Percentiles rank a stretch among this genome's conserved stretches.
These are phyloP conservation scores for Aspergillus hiratsukae DNA, from an alignment of 2,329 filamentous ascomycete genomes.

Conservation along the genomic window DNA sequence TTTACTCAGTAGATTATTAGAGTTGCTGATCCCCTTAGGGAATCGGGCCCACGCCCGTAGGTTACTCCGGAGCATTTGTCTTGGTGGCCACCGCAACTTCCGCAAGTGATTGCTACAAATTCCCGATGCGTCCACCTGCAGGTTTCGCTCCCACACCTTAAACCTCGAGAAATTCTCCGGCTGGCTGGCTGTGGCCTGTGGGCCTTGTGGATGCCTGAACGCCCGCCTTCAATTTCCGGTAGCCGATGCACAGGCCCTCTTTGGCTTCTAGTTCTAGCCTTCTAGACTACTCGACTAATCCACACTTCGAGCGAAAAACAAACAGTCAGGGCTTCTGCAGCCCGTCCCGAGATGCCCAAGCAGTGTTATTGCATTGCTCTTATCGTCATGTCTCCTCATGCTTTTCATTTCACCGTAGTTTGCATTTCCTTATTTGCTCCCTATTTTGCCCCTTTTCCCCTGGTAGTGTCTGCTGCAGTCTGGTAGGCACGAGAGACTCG, in stretches of 20 bases:
- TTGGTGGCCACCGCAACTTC: background rate
- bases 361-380: background rate
- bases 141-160: constrained; percentile 2
- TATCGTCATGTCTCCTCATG: background rate
- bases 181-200: background rate
- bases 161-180: constrained; percentile 1
- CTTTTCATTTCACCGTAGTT: background rate
- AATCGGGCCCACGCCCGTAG: constrained; percentile 10
- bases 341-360: background rate
- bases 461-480: background rate
- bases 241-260: constrained; percentile 1
- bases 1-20: constrained; percentile 15
- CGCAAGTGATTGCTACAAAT: background rate
- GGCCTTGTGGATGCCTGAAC: constrained; percentile 6
- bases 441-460: background rate
- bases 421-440: background rate
- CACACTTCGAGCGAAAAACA: background rate
- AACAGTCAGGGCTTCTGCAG: background rate
- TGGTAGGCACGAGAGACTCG: background rate
- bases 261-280: background rate
- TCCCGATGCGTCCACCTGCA: constrained; percentile 6
- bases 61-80: constrained; percentile 5
- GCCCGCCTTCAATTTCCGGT: constrained; percentile 11
- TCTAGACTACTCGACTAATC: background rate
- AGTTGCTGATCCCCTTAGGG: constrained; percentile 15